A percentile compares a stretch with the other conserved stretches of the same genome.
Evolutionary conservation across 2,329 filamentous ascomycete species (phyloP).

Genomic region (Hymenoscyphus scutula): DNA sequence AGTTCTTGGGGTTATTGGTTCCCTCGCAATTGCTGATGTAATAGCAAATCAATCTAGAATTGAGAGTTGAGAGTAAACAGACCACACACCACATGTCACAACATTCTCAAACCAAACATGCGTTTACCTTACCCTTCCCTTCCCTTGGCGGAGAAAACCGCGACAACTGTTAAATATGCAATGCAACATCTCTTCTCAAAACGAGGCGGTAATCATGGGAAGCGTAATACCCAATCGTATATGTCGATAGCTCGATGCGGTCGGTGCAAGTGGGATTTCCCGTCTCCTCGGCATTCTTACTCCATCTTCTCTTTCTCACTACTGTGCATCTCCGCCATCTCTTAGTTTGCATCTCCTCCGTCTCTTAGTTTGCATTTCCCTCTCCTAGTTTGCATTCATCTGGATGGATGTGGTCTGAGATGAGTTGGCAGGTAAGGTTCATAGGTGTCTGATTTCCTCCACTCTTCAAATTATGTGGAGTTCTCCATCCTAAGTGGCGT

Average conservation of each 20-base stretch:
- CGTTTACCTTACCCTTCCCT: no score
- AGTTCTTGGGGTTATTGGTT: not conserved
- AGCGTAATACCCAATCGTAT: not conserved
- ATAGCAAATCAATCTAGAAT: not conserved
- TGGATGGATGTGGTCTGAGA: not conserved
- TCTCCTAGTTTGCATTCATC: no score
- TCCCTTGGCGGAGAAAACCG: not conserved
- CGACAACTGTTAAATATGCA: conserved; percentile 6
- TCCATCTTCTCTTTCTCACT: not conserved
- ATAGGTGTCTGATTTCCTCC: not conserved
- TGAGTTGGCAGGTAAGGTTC: not conserved
- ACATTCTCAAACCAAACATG: not conserved
- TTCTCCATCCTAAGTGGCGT: no score
- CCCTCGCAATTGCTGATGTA: not conserved
- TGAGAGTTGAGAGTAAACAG: not conserved
- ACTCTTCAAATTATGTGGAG: not conserved
- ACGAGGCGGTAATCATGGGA: not conserved
- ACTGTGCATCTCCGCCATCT: not conserved
- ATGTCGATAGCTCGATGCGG: not conserved
- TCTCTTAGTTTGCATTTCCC: no score
- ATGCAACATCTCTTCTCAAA: conserved; percentile 1
- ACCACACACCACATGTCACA: not conserved
- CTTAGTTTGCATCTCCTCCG: no score
- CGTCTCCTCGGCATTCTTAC: not conserved
- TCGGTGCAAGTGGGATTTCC: not conserved